Evolutionary conservation across 2,329 filamentous ascomycete genomes (phyloP).

Genomic region (Scolecobasidium constrictum): DNA sequence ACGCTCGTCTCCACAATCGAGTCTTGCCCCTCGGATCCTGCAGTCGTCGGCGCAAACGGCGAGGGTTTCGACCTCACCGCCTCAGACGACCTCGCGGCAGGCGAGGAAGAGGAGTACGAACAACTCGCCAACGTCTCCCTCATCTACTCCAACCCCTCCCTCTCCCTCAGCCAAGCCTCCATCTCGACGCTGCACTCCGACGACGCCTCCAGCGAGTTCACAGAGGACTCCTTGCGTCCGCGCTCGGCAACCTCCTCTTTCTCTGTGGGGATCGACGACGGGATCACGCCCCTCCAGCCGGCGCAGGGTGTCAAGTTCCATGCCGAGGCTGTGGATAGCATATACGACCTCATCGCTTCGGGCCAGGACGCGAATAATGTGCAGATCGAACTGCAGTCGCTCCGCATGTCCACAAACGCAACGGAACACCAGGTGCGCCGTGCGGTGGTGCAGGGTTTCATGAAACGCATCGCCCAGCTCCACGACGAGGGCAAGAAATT

Average conservation of each 20-base stretch:
- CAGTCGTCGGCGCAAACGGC: constrained; percentile 47
- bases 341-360: constrained; percentile 74
- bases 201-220: constrained; percentile 28
- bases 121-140: constrained; percentile 16
- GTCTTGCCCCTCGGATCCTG: constrained; percentile 31
- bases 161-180: constrained; percentile 36
- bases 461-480: constrained; percentile 67
- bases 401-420: constrained; percentile 85
- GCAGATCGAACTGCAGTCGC: constrained; percentile 83
- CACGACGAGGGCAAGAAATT: constrained; percentile 32
- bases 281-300: constrained; percentile 29
- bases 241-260: constrained; percentile 61
- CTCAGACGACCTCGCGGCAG: constrained; percentile 44
- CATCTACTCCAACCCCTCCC: neutral
- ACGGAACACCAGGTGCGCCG: constrained; percentile 80
- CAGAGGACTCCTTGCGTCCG: constrained; percentile 21
- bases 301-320: constrained; percentile 53
- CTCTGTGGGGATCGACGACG: constrained; percentile 58
- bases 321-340: constrained; percentile 71
- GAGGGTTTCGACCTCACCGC: constrained; percentile 48
- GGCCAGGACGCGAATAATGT: constrained; percentile 70
- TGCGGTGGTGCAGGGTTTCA: constrained; percentile 76
- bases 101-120: constrained; percentile 49
- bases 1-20: constrained; percentile 12
- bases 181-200: constrained; percentile 51